A percentile compares a stretch with the other conserved stretches of the same genome.
Conservation (phyloP, 495 filamentous ascomycete species). For the Tuber umbilicatum region DNA sequence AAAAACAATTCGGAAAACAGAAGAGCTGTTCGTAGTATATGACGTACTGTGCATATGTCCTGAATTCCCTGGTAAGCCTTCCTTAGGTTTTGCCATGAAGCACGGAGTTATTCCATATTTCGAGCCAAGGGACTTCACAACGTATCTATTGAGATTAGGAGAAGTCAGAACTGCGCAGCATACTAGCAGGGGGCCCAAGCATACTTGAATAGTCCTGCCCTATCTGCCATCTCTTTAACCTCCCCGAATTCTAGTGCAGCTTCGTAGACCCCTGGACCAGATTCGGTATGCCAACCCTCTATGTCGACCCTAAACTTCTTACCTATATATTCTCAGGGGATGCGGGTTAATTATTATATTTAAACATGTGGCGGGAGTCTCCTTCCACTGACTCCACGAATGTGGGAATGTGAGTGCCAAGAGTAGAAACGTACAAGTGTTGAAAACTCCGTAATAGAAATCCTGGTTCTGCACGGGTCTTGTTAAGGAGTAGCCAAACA, state of each 20-base stretch:
- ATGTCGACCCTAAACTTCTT: conserved; percentile 72
- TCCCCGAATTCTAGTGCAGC: conserved; percentile 85
- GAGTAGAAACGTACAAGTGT: conserved; percentile 52
- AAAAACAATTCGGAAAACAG: not conserved
- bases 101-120: conserved; percentile 88
- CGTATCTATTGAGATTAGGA: conserved; percentile 50
- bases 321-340: conserved; percentile 21
- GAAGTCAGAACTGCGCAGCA: not conserved
- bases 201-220: conserved; percentile 85
- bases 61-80: conserved; percentile 83
- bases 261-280: conserved; percentile 91
- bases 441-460: conserved; percentile 87
- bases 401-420: not conserved
- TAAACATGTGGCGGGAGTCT: not conserved
- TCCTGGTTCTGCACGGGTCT: conserved; percentile 86
- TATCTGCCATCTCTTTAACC: conserved; percentile 79
- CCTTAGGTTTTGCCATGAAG: conserved; percentile 97
- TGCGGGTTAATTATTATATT: not conserved
- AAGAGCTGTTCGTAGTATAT: not conserved
- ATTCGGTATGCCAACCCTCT: conserved; percentile 97
- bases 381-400: not conserved
- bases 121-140: conserved; percentile 75
- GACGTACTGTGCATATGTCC: conserved; percentile 73
- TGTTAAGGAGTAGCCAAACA: conserved; percentile 97
- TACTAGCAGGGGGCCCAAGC: conserved; percentile 25